A percentile compares a stretch with the other conserved stretches of the same genome.
Evolutionary conservation across 495 filamentous ascomycete species (phyloP).

Genomic region (Penicillium robsamsonii): DNA sequence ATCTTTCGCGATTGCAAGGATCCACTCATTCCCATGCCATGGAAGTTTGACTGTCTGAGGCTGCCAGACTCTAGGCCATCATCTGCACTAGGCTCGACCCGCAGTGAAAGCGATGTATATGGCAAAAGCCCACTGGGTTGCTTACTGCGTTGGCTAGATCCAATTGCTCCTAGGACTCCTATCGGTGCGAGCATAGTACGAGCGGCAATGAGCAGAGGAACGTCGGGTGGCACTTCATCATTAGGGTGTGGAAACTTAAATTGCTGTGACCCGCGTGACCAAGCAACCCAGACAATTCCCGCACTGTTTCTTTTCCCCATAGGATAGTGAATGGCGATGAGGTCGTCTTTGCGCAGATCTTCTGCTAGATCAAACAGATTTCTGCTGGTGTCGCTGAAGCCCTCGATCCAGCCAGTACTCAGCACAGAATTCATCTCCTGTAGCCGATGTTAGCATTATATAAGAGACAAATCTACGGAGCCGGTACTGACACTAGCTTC

Average conservation of each 20-base stretch:
- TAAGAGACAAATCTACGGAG: not conserved
- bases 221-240: constrained; percentile 1
- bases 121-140: not conserved
- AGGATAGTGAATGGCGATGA: constrained; percentile 29
- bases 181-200: constrained; percentile 8
- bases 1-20: not conserved
- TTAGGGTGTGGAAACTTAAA: constrained; percentile 23
- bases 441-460: constrained; percentile 4
- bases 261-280: constrained; percentile 22
- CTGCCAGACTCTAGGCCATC: not conserved
- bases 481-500: constrained; percentile 14
- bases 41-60: not conserved
- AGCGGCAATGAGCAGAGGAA: constrained; percentile 28
- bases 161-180: not conserved
- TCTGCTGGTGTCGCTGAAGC: constrained; percentile 34
- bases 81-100: not conserved
- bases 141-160: not conserved
- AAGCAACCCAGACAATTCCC: constrained; percentile 26
- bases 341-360: constrained; percentile 22
- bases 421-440: constrained; percentile 1
- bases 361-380: constrained; percentile 29
- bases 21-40: not conserved
- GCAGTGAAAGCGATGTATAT: not conserved
- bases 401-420: constrained; percentile 30
- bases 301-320: not conserved